Percentiles rank a stretch among this genome's conserved stretches.
phyloP scores from a whole-genome alignment of 1,284 basidiomycete species.

The Austroboletus niveus region DNA sequence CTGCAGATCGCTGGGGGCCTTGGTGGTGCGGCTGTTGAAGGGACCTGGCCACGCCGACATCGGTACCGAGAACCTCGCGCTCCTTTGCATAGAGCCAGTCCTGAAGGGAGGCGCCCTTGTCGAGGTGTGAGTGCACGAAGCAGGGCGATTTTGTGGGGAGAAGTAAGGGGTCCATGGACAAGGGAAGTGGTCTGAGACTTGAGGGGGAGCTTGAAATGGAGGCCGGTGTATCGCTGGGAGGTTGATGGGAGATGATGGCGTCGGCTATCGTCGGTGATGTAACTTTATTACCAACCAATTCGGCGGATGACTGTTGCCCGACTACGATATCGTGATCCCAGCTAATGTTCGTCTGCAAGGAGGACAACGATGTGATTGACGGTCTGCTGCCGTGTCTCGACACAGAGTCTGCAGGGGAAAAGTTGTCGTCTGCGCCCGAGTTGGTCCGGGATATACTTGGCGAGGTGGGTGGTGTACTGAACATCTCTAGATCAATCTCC shows the following conservation, averaged over 20 bases:
- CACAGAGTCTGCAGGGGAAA: slow-evolving; percentile 37
- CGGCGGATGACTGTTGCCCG: slow-evolving; percentile 27
- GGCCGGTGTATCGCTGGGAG: slow-evolving; percentile 11
- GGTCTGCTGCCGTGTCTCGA: slow-evolving; percentile 48
- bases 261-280: slow-evolving; percentile 29
- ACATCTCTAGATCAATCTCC: slow-evolving; percentile 42
- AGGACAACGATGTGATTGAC: slow-evolving; percentile 26
- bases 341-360: slow-evolving; percentile 45
- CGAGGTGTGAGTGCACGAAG: slow-evolving; percentile 83
- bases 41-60: slow-evolving; percentile 48
- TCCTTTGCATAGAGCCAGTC: slow-evolving; percentile 65
- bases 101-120: slow-evolving; percentile 68
- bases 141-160: slow-evolving; percentile 67
- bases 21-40: slow-evolving; percentile 38
- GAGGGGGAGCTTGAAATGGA: slow-evolving; percentile 32
- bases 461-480: slow-evolving; percentile 63
- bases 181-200: slow-evolving; percentile 31
- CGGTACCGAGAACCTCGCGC: slow-evolving; percentile 35
- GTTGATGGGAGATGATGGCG: slow-evolving; percentile 16
- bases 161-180: slow-evolving; percentile 30
- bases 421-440: slow-evolving; percentile 24
- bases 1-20: slow-evolving; percentile 14
- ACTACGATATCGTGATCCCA: slow-evolving; percentile 51
- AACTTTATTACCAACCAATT: slow-evolving; percentile 23
- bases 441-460: slow-evolving; percentile 35